These are phyloP conservation scores for Lenwebbia sp. DNA, from an alignment of 345 rosid species.

Conservation along the genomic window DNA sequence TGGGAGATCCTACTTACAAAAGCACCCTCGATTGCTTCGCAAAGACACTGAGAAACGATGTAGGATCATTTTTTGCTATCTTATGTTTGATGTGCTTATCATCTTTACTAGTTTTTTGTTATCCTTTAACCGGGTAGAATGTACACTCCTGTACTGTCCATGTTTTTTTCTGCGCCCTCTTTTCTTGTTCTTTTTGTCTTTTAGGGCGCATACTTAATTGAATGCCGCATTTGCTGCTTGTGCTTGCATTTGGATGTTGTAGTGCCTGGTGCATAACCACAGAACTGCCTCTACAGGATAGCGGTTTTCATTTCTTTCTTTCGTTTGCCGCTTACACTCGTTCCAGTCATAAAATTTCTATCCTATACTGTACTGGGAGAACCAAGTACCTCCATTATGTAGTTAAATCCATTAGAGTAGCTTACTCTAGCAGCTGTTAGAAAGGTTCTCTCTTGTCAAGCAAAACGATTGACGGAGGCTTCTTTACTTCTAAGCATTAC, in stretches of 20 bases:
- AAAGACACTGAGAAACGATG: slow-evolving; percentile 84
- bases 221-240: not conserved
- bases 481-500: not conserved
- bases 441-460: not conserved
- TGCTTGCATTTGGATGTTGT: not conserved
- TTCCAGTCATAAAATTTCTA: not conserved
- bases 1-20: slow-evolving; percentile 95
- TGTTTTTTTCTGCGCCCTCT: not conserved
- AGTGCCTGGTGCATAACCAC: not conserved
- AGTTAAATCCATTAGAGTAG: not conserved
- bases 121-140: not conserved
- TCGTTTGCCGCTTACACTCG: not conserved
- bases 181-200: not conserved
- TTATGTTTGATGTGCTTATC: not conserved
- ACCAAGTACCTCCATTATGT: not conserved
- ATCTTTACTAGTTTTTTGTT: not conserved
- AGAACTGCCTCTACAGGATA: not conserved
- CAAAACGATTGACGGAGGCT: not conserved
- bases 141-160: not conserved
- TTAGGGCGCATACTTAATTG: not conserved
- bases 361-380: not conserved
- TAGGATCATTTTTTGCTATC: slow-evolving; percentile 12
- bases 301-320: not conserved
- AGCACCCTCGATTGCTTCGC: slow-evolving; percentile 87
- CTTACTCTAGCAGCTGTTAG: not conserved